A percentile compares a stretch with the other conserved stretches of the same genome.
Evolutionary conservation across 306 rosid species (phyloP).

Genomic region (Senna siamea): DNA sequence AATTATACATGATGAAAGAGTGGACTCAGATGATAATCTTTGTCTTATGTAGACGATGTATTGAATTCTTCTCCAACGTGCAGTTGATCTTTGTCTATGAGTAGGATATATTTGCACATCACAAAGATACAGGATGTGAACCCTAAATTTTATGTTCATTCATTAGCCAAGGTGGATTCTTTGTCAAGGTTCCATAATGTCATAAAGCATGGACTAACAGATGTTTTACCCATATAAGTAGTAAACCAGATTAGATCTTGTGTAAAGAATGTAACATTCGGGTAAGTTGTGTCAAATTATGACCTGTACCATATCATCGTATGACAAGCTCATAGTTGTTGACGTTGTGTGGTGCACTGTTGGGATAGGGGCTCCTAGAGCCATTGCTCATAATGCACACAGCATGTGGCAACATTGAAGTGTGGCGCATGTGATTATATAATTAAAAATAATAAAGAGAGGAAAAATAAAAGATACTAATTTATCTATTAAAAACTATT

Average conservation of each 20-base stretch:
- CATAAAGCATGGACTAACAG: constrained; percentile 1
- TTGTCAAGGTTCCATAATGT: too few relatives aligned
- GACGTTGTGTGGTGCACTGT: too few relatives aligned
- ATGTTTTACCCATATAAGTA: neutral
- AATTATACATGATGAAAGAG: constrained; percentile 25
- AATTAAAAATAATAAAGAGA: too few relatives aligned
- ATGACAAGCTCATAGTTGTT: neutral
- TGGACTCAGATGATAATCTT: constrained; percentile 19
- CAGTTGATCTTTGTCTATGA: constrained; percentile 14
- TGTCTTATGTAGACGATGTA: constrained; percentile 5
- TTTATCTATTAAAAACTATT: too few relatives aligned
- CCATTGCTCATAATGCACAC: too few relatives aligned
- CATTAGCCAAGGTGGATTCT: constrained; percentile 13
- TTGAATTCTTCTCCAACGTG: constrained; percentile 16
- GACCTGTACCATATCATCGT: constrained; percentile 14
- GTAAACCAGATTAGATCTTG: neutral
- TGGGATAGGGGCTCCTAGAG: too few relatives aligned
- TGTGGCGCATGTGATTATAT: too few relatives aligned
- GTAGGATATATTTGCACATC: constrained; percentile 18
- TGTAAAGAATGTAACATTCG: neutral
- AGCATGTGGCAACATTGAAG: too few relatives aligned
- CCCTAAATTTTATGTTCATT: constrained; percentile 15
- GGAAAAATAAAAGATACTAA: too few relatives aligned
- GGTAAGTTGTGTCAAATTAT: constrained; percentile 10
- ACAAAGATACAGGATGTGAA: neutral